phyloP scores from a whole-genome alignment of 495 filamentous ascomycete genomes.

The Penicillium riverlandense region DNA sequence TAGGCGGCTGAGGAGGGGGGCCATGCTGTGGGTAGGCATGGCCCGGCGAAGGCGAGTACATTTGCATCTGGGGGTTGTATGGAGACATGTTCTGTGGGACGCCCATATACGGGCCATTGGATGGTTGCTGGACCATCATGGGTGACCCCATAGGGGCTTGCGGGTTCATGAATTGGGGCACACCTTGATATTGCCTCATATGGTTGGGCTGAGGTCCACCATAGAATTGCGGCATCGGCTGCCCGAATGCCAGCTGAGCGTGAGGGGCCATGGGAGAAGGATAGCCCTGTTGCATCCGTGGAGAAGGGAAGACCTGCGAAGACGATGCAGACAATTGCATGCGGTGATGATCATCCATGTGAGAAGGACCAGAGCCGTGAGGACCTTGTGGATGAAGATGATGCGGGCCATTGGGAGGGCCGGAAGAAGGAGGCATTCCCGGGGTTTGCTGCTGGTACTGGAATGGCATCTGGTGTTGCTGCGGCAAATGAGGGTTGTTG shows the following conservation, averaged over 20 bases:
- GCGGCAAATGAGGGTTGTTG: slow-evolving; percentile 54
- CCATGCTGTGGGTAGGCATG: slow-evolving; percentile 58
- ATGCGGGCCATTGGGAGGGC: slow-evolving; percentile 58
- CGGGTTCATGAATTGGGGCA: slow-evolving; percentile 55
- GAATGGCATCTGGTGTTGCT: slow-evolving; percentile 71
- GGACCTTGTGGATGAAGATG: slow-evolving; percentile 59
- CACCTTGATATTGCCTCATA: slow-evolving; percentile 43
- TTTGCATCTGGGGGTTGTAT: slow-evolving; percentile 61
- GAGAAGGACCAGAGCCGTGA: slow-evolving; percentile 53
- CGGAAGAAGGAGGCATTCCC: slow-evolving; percentile 32
- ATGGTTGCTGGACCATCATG: slow-evolving; percentile 77
- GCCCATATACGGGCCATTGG: slow-evolving; percentile 47
- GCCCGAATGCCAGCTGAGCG: slow-evolving; percentile 62
- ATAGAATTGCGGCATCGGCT: slow-evolving; percentile 63
- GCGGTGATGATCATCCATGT: slow-evolving; percentile 70
- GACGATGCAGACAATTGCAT: slow-evolving; percentile 79
- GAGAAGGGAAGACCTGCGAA: slow-evolving; percentile 71
- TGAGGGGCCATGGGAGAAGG: slow-evolving; percentile 61
- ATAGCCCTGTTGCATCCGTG: slow-evolving; percentile 66
- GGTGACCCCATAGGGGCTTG: slow-evolving; percentile 63
- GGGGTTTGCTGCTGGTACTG: slow-evolving; percentile 46
- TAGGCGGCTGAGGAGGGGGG: slow-evolving; percentile 59
- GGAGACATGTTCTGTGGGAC: slow-evolving; percentile 50
- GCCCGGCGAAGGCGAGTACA: slow-evolving; percentile 62
- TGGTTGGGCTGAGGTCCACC: slow-evolving; percentile 35